Conservation (phyloP, 116 monocot genomes). For the Papilionanthe hybrid region DNA sequence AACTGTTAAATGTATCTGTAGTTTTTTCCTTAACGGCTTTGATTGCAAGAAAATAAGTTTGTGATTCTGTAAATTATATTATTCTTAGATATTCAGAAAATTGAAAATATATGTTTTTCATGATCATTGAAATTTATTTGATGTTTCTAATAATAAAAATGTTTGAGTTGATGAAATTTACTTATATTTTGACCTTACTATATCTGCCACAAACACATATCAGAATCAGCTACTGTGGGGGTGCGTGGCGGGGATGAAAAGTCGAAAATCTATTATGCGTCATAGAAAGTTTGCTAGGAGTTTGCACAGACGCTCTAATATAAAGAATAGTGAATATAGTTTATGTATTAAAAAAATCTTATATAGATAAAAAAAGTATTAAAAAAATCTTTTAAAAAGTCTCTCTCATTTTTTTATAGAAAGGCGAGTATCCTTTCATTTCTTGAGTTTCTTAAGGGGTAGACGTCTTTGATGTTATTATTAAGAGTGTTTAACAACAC, state of each 20-base stretch:
- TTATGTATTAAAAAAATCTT: no score
- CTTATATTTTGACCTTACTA: not conserved
- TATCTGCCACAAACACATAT: not conserved
- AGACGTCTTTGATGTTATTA: no score
- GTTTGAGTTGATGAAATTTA: not conserved
- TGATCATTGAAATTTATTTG: not conserved
- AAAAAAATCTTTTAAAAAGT: no score
- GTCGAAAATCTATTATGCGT: not conserved
- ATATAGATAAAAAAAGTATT: no score
- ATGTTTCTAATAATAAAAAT: not conserved
- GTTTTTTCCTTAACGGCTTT: not conserved
- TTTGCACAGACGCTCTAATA: no score
- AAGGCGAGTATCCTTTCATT: no score
- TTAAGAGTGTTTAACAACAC: no score
- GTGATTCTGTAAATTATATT: not conserved
- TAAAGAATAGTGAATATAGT: no score
- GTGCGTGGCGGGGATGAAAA: no score
- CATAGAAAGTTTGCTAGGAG: not conserved
- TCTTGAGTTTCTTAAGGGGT: no score
- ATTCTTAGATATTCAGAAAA: not conserved
- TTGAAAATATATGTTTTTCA: not conserved
- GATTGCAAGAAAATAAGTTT: not conserved
- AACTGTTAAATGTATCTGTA: not conserved
- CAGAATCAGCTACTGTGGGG: not conserved
- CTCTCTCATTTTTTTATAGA: no score